Percentiles rank a stretch among this genome's conserved stretches.
phyloP scores from a whole-genome alignment of 2,329 filamentous ascomycete genomes.

The Ceratocystis lukuohia region DNA sequence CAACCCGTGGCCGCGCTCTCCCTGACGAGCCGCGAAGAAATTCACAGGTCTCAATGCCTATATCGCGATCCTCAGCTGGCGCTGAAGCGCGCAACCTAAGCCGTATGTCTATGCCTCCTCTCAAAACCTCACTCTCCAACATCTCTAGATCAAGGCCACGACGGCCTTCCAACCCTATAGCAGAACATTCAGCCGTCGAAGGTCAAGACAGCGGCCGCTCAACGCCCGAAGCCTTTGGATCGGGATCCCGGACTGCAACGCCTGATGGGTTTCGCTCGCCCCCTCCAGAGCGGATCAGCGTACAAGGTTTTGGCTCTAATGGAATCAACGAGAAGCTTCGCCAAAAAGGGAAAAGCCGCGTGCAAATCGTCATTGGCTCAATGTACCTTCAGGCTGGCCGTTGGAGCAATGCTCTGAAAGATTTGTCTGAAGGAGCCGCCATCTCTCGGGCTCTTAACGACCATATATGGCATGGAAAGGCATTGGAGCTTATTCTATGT shows the following conservation, averaged over 20 bases:
- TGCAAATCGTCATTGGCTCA: constrained; percentile 67
- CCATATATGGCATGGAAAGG: constrained; percentile 95
- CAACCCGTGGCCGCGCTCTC: constrained; percentile 15
- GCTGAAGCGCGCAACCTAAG: constrained; percentile 41
- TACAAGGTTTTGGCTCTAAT: constrained; percentile 57
- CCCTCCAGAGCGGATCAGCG: constrained; percentile 45
- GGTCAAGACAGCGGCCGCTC: constrained; percentile 33
- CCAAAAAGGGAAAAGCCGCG: constrained; percentile 66
- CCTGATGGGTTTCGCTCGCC: constrained; percentile 36
- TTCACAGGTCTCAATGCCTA: constrained; percentile 39
- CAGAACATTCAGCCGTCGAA: constrained; percentile 20
- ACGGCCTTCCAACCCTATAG: constrained; percentile 38
- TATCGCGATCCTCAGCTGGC: constrained; percentile 40
- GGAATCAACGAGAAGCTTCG: constrained; percentile 64
- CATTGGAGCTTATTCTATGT: constrained; percentile 72
- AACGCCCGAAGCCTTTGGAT: constrained; percentile 26
- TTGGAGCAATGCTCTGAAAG: constrained; percentile 77
- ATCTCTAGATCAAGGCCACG: constrained; percentile 20
- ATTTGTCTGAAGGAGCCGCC: constrained; percentile 66
- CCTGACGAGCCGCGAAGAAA: constrained; percentile 35
- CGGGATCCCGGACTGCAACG: constrained; percentile 29
- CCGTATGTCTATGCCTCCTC: constrained; percentile 74
- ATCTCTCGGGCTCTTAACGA: constrained; percentile 71
- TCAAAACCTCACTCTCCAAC: constrained; percentile 29
- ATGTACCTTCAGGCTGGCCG: constrained; percentile 80